Conservation (phyloP, 805 yeast species). For the Schizosaccharomyces japonicus region DNA sequence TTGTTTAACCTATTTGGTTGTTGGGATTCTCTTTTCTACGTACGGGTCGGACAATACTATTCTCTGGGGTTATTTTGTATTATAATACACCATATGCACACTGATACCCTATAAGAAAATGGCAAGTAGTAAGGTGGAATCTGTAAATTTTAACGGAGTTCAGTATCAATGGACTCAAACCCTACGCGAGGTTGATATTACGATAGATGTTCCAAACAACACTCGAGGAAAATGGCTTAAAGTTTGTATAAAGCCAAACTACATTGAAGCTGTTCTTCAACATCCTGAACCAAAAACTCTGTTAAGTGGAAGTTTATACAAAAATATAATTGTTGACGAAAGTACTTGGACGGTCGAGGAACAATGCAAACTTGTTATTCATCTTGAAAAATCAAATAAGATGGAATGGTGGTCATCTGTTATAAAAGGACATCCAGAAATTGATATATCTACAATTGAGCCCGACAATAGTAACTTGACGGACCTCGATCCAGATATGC, state of each 20-base stretch:
- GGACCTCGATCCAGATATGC: conserved; percentile 22
- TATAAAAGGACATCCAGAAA: conserved; percentile 20
- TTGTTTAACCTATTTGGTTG: no score
- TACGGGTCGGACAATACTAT: no score
- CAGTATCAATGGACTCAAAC: conserved; percentile 21
- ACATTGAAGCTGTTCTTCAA: conserved; percentile 13
- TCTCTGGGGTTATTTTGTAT: no score
- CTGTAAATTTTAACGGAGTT: background rate
- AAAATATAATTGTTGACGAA: conserved; percentile 14
- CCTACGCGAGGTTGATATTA: conserved; percentile 20
- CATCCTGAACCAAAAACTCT: conserved; percentile 7
- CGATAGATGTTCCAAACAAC: conserved; percentile 15
- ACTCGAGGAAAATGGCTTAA: conserved; percentile 18
- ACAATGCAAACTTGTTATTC: conserved; percentile 16
- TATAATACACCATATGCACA: no score
- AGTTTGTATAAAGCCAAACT: conserved; percentile 13
- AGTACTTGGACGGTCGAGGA: conserved; percentile 23
- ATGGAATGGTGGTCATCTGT: conserved; percentile 28
- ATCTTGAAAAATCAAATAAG: conserved; percentile 18
- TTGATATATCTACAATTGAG: conserved; percentile 19
- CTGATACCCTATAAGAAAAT: no score
- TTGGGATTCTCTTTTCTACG: no score
- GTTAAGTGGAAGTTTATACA: conserved; percentile 18
- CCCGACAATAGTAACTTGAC: conserved; percentile 21
- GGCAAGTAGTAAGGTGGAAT: background rate